Evolutionary conservation across 2,329 filamentous ascomycete species (phyloP).

Genomic region (Fusarium sp.): DNA sequence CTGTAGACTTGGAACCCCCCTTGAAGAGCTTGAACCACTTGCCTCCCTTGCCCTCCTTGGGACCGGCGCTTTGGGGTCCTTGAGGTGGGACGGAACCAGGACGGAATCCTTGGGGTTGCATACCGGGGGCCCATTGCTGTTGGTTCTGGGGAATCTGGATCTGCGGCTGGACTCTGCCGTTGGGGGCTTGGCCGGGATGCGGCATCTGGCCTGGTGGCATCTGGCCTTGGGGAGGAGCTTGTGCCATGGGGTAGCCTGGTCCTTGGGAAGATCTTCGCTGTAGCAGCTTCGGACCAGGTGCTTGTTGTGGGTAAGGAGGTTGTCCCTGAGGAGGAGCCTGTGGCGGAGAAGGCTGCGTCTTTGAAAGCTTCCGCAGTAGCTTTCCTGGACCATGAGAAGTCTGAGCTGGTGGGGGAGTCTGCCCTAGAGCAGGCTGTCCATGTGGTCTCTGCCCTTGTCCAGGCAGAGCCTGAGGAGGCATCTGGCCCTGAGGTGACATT

Average conservation of each 20-base stretch:
- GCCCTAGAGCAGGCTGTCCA: conserved; percentile 6
- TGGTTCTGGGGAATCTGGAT: conserved; percentile 32
- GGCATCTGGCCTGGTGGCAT: not conserved
- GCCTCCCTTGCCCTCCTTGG: conserved; percentile 35
- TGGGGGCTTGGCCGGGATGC: conserved; percentile 1
- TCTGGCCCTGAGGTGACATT: conserved; percentile 7
- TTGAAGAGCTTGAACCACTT: conserved; percentile 43
- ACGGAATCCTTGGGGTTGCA: conserved; percentile 22
- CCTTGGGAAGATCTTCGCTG: conserved; percentile 28
- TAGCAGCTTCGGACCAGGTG: conserved; percentile 11
- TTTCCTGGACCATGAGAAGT: not conserved
- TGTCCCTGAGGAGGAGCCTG: conserved; percentile 11
- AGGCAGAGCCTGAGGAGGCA: not conserved
- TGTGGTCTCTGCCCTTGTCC: conserved; percentile 13
- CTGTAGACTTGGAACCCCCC: conserved; percentile 35
- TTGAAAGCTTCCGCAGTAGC: not conserved
- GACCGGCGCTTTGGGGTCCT: conserved; percentile 23
- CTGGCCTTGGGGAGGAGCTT: conserved; percentile 7
- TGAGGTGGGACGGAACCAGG: conserved; percentile 34
- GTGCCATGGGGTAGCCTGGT: conserved; percentile 14
- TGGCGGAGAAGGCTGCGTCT: conserved; percentile 6
- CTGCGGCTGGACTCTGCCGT: conserved; percentile 27
- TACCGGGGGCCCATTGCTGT: conserved; percentile 25
- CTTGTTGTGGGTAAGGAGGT: not conserved
- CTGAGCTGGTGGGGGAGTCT: conserved; percentile 1